phyloP scores from a whole-genome alignment of 2,329 filamentous ascomycete species.

The Arthroderma uncinatum region DNA sequence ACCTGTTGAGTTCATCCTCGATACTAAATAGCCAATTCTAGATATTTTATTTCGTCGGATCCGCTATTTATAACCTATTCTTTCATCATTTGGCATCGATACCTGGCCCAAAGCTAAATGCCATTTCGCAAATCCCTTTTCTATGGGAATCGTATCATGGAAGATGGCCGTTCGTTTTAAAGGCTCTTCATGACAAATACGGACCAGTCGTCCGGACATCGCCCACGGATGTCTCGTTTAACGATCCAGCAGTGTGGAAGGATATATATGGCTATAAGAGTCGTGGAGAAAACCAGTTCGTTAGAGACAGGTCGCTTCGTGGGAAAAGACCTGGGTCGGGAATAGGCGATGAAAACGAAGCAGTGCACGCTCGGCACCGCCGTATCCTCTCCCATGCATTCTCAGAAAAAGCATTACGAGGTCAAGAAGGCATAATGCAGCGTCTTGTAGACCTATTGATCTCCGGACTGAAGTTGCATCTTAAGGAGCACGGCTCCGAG shows the following conservation, averaged over 20 bases:
- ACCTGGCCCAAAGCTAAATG: conserved; percentile 9
- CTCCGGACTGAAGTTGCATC: background rate
- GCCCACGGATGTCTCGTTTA: conserved; percentile 31
- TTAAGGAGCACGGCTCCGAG: background rate
- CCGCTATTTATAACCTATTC: conserved; percentile 8
- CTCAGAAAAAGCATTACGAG: conserved; percentile 25
- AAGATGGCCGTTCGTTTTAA: background rate
- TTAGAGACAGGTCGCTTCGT: conserved; percentile 18
- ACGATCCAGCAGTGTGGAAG: conserved; percentile 23
- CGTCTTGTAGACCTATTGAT: conserved; percentile 22
- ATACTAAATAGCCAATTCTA: background rate
- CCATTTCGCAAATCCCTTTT: conserved; percentile 5
- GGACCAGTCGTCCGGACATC: conserved; percentile 30
- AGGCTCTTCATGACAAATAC: conserved; percentile 14
- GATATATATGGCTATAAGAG: conserved; percentile 28
- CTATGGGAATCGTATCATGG: conserved; percentile 2
- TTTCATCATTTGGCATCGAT: conserved; percentile 8
- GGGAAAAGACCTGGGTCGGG: conserved; percentile 5
- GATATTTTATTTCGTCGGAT: background rate
- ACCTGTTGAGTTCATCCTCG: background rate
- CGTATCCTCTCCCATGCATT: conserved; percentile 27
- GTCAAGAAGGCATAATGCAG: conserved; percentile 26
- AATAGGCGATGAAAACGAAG: conserved; percentile 21
- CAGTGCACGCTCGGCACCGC: conserved; percentile 25
- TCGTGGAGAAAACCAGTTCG: conserved; percentile 16